Base-by-base conservation (phyloP, 352 stramenopile genomes). In the Phytophthora europaea region DNA sequence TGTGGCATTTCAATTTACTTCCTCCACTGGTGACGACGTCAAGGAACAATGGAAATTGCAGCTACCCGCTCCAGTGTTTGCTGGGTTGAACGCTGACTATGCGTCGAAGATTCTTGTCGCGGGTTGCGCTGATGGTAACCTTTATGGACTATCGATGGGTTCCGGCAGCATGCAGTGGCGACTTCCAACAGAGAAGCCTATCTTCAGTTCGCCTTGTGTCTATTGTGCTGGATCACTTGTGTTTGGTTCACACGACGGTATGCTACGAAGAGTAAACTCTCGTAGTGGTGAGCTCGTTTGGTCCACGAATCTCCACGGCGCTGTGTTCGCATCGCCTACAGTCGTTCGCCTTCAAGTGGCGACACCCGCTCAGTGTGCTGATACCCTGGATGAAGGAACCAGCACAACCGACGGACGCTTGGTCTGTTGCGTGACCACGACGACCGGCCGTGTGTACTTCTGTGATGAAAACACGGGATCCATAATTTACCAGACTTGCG, bases 121-220 rank as follows among this genome's bases (percentile, higher is more conserved):
- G 2, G 83, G 80, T 9, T 93, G 85, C 54, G 83, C 82, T 2
- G 77, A 93, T 45, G 76, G 82, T 4, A 28, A 67, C 1, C 23
- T 93, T 23, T 91, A 90, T 51, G 82, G 74, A 2, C 16, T 90
- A 1, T 50, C 56, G 5, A 61, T 71, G n/a, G 20, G 18, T 6
- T 51, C 40, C n/a, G 85, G 85, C 1, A 52, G 23, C 0, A 66
- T 73, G 16, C 56, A 43, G 9, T 93, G 85, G 85, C 59, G 68
- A 28, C 3, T 85, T 12, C 7, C 65, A 34, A 91, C 85, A 0
- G 48, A 75, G 0, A 89, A 90, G 36, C 82, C 85, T 7, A 80
- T 92, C 54, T 91, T 92, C 61, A 88, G 81, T 61, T 88, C 83
- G 2, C 85, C 83, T 18, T 84, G 76, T 36, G 55, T 91, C 23